Conservation (phyloP, 306 rosid species). For the Benincasa hispida region DNA sequence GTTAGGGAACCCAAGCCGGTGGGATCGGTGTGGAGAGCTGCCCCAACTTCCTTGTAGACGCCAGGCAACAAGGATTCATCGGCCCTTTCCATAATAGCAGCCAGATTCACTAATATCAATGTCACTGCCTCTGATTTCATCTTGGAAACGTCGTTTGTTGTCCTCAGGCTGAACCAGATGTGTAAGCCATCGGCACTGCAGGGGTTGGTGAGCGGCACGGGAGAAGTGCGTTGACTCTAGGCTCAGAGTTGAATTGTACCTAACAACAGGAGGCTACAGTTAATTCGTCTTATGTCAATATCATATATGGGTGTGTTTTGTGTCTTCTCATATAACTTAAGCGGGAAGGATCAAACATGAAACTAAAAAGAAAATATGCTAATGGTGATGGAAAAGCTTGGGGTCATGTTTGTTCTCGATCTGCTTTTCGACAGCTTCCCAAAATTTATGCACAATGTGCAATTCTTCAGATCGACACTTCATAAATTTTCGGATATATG, state of each 20-base stretch:
- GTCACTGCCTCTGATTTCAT: constrained; percentile 58
- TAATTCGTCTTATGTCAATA: no score
- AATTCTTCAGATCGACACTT: no score
- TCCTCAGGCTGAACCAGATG: neutral
- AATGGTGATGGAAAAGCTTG: no score
- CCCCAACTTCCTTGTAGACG: constrained; percentile 65
- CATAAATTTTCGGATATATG: no score
- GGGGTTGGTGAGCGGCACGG: neutral
- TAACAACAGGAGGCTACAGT: neutral
- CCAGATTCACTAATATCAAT: constrained; percentile 51
- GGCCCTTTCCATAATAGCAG: constrained; percentile 58
- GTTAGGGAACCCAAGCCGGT: constrained; percentile 70
- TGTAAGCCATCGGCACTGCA: neutral
- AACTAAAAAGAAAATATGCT: no score
- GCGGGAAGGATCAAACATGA: no score
- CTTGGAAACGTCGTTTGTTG: neutral
- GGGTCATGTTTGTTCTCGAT: no score
- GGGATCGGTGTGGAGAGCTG: constrained; percentile 61
- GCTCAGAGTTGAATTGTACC: neutral
- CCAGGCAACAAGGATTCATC: constrained; percentile 73
- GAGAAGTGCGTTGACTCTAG: neutral
- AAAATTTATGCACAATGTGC: no score
- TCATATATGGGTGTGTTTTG: neutral
- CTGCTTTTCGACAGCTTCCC: no score
- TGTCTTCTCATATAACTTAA: neutral